Base-by-base conservation (phyloP, 345 rosid species). In the Citrus unshiu region DNA sequence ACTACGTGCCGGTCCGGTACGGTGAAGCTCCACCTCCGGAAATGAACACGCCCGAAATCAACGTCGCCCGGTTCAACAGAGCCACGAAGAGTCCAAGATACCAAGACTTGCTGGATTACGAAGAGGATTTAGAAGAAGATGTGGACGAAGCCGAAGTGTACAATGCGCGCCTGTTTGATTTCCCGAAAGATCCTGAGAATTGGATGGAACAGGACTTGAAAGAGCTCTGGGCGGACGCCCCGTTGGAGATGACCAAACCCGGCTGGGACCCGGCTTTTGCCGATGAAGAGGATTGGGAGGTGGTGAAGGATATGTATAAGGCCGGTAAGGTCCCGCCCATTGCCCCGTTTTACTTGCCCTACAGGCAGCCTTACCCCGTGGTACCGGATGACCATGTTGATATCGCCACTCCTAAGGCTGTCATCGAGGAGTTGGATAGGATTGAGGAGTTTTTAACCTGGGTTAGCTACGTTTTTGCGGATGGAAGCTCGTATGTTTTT, bases 191-290 rank as follows among this genome's bases (percentile, higher is more conserved):
- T 54, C 87, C 81, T 0, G 98, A 95, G 88, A 77, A 84, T 6
- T 95, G 98, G 98, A 87, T 70, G 82, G 98, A 95, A 76, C 86
- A 87, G 82, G 98, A 95, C 79, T 84, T 95, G 73, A 74, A 67
- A 80, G 98, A 95, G 90, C 66, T 89, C 5, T 95, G 98, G 98
- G 95, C 91, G 46, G 97, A 93, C 76, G 91, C 86, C 22, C 97
- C 98, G 1, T 6, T 87, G 77, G 86, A 71, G 60, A 68, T 84
- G 82, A 88, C 77, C 25, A 91, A 91, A 69, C 92, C 95, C 5
- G 98, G 98, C 18, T 95, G 98, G 97, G 98, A 95, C 80, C 98
- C 98, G n/a, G 91, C 29, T 49, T 93, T 88, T 90, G 97, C 94
- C 13, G 97, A 91, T 39, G 91, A 89, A 46, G 89, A 92, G 25